Evolutionary conservation across 2,329 filamentous ascomycete genomes (phyloP).

Genomic region (Penicillium sclerotiorum): DNA sequence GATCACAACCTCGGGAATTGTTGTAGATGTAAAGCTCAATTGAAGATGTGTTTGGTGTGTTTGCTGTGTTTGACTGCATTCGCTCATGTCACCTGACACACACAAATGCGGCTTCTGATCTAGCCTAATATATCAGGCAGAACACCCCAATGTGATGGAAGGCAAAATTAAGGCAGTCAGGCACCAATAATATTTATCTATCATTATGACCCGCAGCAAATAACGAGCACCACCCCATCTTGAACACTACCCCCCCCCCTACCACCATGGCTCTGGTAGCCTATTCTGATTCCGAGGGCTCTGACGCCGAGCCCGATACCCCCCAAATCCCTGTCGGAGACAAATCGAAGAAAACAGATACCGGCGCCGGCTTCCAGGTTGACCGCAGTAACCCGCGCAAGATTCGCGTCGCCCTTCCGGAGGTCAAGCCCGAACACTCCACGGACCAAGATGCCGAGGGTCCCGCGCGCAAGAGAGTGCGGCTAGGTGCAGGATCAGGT

Average conservation of each 20-base stretch:
- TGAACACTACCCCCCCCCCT: neutral
- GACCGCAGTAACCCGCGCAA: slow-evolving; percentile 80
- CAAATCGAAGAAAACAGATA: slow-evolving; percentile 24
- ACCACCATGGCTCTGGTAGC: slow-evolving; percentile 73
- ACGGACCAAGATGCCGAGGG: slow-evolving; percentile 43
- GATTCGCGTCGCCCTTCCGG: slow-evolving; percentile 77
- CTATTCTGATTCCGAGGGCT: slow-evolving; percentile 78
- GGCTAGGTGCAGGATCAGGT: slow-evolving; percentile 61
- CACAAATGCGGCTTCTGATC: too few species aligned
- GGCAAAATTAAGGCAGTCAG: neutral
- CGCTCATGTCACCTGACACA: slow-evolving; percentile 1
- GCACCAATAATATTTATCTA: slow-evolving; percentile 1
- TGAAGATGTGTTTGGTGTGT: neutral
- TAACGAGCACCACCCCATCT: neutral
- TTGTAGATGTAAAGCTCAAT: neutral
- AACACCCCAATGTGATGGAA: too few species aligned
- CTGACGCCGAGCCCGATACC: slow-evolving; percentile 59
- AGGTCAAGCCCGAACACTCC: slow-evolving; percentile 46
- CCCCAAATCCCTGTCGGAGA: slow-evolving; percentile 23
- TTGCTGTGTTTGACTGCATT: neutral
- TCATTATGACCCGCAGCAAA: neutral
- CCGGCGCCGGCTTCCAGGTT: slow-evolving; percentile 74
- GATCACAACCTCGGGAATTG: neutral
- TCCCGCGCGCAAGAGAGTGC: slow-evolving; percentile 72
- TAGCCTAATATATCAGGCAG: neutral